Conservation (phyloP, 2,329 filamentous ascomycete species). For the Trichoderma aggressivum region DNA sequence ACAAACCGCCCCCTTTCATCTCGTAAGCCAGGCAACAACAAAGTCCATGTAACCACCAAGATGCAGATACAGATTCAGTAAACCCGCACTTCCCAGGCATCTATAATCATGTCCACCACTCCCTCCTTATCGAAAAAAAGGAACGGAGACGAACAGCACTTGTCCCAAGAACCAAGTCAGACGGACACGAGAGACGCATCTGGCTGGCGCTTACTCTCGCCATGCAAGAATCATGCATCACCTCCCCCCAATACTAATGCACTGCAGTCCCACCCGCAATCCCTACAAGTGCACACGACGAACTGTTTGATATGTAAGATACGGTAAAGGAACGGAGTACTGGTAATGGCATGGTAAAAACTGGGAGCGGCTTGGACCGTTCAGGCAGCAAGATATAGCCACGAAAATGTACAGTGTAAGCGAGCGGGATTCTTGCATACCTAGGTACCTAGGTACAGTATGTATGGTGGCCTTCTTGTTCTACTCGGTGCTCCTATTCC, state of each 20-base stretch:
- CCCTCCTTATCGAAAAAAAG: neutral
- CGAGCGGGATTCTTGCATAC: neutral
- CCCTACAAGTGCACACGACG: neutral
- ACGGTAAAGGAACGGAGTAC: neutral
- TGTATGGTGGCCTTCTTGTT: too few relatives aligned
- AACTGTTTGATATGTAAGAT: neutral
- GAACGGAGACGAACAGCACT: too few relatives aligned
- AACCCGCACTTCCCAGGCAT: neutral
- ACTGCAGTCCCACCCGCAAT: neutral
- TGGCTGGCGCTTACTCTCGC: neutral
- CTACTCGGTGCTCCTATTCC: too few relatives aligned
- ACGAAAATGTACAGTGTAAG: neutral
- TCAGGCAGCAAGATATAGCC: conserved; percentile 11
- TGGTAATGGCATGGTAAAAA: neutral
- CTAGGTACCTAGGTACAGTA: too few relatives aligned
- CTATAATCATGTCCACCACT: neutral
- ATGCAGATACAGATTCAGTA: neutral
- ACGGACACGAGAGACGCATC: neutral
- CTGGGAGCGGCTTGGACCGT: neutral
- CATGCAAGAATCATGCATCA: neutral
- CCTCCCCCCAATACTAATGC: neutral
- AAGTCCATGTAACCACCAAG: neutral
- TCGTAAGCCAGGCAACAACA: conserved; percentile 1
- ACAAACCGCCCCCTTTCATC: neutral
- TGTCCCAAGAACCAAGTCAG: neutral